Percentiles rank a stretch among this genome's conserved stretches.
Evolutionary conservation across 2,329 filamentous ascomycete species (phyloP).

Genomic region (Hypoxylon sp.): DNA sequence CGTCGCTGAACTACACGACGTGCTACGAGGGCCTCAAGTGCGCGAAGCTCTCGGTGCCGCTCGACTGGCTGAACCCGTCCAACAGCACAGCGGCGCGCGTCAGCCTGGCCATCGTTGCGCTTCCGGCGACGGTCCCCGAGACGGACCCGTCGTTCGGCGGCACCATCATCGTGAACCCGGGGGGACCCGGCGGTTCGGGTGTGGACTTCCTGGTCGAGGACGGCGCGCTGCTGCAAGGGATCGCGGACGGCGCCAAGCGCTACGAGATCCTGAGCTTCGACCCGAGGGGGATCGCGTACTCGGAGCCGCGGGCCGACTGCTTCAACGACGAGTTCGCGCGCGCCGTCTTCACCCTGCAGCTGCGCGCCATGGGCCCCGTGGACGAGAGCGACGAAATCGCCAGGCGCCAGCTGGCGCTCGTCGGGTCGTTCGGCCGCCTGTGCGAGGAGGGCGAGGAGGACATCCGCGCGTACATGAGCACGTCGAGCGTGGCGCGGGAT

Average conservation of each 20-base stretch:
- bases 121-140: conserved; percentile 55
- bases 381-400: conserved; percentile 40
- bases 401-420: conserved; percentile 46
- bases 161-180: conserved; percentile 59
- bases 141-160: conserved; percentile 56
- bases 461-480: conserved; percentile 53
- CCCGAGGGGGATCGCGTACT: conserved; percentile 56
- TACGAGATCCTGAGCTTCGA: conserved; percentile 60
- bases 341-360: conserved; percentile 44
- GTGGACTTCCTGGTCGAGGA: conserved; percentile 45
- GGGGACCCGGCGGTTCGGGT: conserved; percentile 59
- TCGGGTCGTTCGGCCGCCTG: conserved; percentile 45
- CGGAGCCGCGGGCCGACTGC: conserved; percentile 55
- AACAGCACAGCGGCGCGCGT: conserved; percentile 49
- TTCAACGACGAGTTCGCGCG: conserved; percentile 52
- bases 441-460: conserved; percentile 48
- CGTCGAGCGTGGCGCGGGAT: conserved; percentile 56
- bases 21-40: conserved; percentile 57
- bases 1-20: conserved; percentile 53
- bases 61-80: conserved; percentile 55
- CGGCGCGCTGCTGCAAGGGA: conserved; percentile 50
- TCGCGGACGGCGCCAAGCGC: conserved; percentile 47
- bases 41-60: conserved; percentile 57
- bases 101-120: conserved; percentile 57
- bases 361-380: conserved; percentile 48